Conservation (phyloP, 75 land plant species). For the Cunninghamia lanceolata region DNA sequence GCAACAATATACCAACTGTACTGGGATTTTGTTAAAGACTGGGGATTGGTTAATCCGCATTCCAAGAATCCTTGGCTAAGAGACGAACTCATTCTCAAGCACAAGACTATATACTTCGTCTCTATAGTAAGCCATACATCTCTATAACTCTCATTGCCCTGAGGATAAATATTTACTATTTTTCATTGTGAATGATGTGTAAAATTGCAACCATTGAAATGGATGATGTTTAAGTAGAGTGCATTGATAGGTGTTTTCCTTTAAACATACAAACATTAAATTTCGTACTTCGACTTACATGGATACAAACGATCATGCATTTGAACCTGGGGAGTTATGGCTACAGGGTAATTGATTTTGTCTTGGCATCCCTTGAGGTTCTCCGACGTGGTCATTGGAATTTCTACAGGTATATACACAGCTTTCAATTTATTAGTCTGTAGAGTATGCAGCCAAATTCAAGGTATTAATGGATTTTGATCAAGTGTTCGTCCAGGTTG, state of each 20-base stretch:
- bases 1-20: slow-evolving; percentile 88
- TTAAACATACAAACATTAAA: slow-evolving; percentile 56
- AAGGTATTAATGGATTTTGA: not conserved
- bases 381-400: slow-evolving; percentile 95
- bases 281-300: slow-evolving; percentile 69
- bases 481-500: slow-evolving; percentile 27
- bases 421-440: not conserved
- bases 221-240: too few species aligned
- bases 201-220: too few species aligned
- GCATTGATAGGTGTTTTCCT: too few species aligned
- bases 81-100: slow-evolving; percentile 79
- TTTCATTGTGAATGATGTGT: too few species aligned
- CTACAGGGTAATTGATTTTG: slow-evolving; percentile 48
- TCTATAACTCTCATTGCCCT: too few species aligned
- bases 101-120: slow-evolving; percentile 67
- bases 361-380: slow-evolving; percentile 76
- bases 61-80: slow-evolving; percentile 78
- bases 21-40: slow-evolving; percentile 93
- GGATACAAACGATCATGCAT: slow-evolving; percentile 70
- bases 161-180: too few species aligned
- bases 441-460: not conserved
- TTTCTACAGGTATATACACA: slow-evolving; percentile 72
- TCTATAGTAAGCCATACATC: slow-evolving; percentile 60
- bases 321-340: slow-evolving; percentile 46
- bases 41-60: slow-evolving; percentile 77